Base-by-base conservation (phyloP, 305 asterid genomes). In the Ilex paraguariensis region DNA sequence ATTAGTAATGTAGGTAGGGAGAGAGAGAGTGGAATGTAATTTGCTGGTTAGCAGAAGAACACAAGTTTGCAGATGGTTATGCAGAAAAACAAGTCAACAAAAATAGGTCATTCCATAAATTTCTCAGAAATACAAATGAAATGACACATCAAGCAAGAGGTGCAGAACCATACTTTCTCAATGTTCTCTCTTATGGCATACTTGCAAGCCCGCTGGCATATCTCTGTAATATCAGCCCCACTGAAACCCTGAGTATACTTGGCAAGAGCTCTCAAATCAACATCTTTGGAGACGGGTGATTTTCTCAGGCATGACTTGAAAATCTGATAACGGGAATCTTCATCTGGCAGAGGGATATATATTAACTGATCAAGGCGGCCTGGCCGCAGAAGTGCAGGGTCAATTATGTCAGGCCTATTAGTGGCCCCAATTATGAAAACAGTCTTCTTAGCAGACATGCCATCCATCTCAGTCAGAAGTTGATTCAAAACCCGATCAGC, bases 381-480 rank as follows among this genome's bases (percentile, higher is more conserved):
- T 5, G 88, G 91, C 52, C 91, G 84, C 55, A 84, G 80, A 68
- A 84, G 87, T 33, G 91, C 88, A 28, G 88, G 77, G 59, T 84
- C 91, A 55, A 84, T 84, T 14, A 81, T 84, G 70, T 84, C 90
- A 57, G 90, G 90, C 44, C 91, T 77, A 57, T 84, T 84, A 44
- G 91, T 84, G 61, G 91, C 91, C 56, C 91, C 91, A 65, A 84
- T 84, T 12, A 82, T 84, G 65, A 84, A 84, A 32, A 84, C 90
- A n/a, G 87, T 84, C 74, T 84, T 83, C 68, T 83, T 83, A 3
- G 89, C 82, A 7, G 77, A 73, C 89, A 80, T 83, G 70, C 89
- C 89, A 61, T 83, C 90, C 90, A 83, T 83, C 68, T 84, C 90
- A 31, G 87, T 84, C 68, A 85, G 71, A 61, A 85, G 89, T 67